Conservation (phyloP, 768 basidiomycete genomes). For the Phylloporus scabripes region DNA sequence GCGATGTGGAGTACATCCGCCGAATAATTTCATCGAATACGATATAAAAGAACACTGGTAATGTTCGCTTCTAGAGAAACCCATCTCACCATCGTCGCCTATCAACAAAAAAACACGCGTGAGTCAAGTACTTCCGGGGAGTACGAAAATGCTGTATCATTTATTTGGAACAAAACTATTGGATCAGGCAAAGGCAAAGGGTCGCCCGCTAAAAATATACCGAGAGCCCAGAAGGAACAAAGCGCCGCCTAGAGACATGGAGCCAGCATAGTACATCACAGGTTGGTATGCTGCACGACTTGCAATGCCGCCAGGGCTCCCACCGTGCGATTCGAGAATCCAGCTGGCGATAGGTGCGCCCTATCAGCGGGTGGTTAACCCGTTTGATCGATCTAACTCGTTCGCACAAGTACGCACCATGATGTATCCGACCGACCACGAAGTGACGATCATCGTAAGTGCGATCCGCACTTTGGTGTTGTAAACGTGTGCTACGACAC, state of each 20-base stretch:
- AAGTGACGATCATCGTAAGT: slow-evolving; percentile 32
- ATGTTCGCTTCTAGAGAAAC: background rate
- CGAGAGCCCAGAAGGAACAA: slow-evolving; percentile 15
- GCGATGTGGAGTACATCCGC: background rate
- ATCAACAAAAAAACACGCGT: background rate
- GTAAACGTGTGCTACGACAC: slow-evolving; percentile 28
- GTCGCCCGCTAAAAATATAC: slow-evolving; percentile 3
- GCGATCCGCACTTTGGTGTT: slow-evolving; percentile 28
- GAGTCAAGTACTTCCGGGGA: too few species aligned
- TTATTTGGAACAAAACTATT: background rate
- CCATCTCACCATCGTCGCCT: background rate
- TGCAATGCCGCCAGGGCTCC: slow-evolving; percentile 5
- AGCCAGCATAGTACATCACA: slow-evolving; percentile 28
- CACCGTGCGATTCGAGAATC: slow-evolving; percentile 25
- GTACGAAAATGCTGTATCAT: too few species aligned
- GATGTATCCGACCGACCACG: slow-evolving; percentile 29
- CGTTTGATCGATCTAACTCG: background rate
- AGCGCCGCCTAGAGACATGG: slow-evolving; percentile 23
- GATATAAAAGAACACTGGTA: too few species aligned
- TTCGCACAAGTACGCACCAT: slow-evolving; percentile 9
- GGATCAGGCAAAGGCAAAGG: slow-evolving; percentile 14
- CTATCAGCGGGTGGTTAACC: slow-evolving; percentile 1
- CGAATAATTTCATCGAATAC: background rate
- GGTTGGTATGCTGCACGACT: slow-evolving; percentile 24
- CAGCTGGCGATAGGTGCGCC: slow-evolving; percentile 29